phyloP scores from a whole-genome alignment of 2,329 filamentous ascomycete species.

The Neospermospora avenae region DNA sequence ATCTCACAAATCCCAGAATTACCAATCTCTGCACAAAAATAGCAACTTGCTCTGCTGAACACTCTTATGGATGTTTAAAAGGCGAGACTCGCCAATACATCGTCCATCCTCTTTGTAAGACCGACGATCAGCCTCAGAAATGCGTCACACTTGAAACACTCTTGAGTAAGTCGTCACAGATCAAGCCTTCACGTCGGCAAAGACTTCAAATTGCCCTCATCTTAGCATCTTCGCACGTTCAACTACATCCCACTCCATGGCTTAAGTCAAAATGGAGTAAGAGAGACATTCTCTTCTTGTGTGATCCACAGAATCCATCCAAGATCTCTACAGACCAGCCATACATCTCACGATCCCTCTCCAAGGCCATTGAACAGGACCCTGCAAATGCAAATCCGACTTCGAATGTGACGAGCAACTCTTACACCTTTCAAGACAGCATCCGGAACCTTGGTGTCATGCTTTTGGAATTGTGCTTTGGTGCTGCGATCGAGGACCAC shows the following conservation, averaged over 20 bases:
- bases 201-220: conserved; percentile 17
- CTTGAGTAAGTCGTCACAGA: conserved; percentile 5
- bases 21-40: conserved; percentile 19
- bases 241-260: conserved; percentile 20
- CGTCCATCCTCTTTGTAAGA: conserved; percentile 12
- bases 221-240: conserved; percentile 17
- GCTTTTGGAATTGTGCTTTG: conserved; percentile 21
- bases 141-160: conserved; percentile 12
- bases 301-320: conserved; percentile 1
- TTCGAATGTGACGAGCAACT: background rate
- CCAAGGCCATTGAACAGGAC: background rate
- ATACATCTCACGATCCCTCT: conserved; percentile 18
- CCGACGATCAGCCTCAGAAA: conserved; percentile 11
- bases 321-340: conserved; percentile 15
- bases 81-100: conserved; percentile 9
- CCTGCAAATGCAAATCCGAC: background rate
- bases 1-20: conserved; percentile 3
- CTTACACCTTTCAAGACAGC: conserved; percentile 12
- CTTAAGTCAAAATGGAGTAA: conserved; percentile 17
- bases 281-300: conserved; percentile 19
- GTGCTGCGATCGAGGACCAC: conserved; percentile 14
- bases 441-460: conserved; percentile 17
- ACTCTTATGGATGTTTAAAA: conserved; percentile 14
- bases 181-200: conserved; percentile 12
- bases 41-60: conserved; percentile 11